A percentile compares a stretch with the other conserved stretches of the same genome.
phyloP scores from a whole-genome alignment of 2,329 filamentous ascomycete genomes.

The Fusarium virguliforme region DNA sequence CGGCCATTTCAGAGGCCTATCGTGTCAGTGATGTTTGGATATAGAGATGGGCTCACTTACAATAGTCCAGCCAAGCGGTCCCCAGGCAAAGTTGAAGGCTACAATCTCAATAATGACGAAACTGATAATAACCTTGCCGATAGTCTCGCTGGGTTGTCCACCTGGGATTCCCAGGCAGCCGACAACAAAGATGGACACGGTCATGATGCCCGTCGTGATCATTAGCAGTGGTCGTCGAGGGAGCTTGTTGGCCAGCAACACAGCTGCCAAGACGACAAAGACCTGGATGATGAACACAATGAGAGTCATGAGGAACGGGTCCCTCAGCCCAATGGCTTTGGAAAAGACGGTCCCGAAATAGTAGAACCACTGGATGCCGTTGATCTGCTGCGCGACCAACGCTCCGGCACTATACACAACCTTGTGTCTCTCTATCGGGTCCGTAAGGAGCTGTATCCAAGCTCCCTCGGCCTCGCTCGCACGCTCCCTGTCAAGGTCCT shows the following conservation, averaged over 20 bases:
- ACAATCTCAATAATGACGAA: conserved; percentile 62
- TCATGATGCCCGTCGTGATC: conserved; percentile 58
- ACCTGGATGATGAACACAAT: conserved; percentile 63
- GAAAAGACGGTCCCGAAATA: conserved; percentile 62
- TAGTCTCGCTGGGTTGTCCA: conserved; percentile 45
- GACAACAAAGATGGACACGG: conserved; percentile 59
- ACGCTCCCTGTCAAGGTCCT: conserved; percentile 58
- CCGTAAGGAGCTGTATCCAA: conserved; percentile 60
- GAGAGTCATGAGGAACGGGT: conserved; percentile 61
- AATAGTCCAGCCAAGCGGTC: conserved; percentile 59
- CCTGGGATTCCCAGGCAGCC: conserved; percentile 60
- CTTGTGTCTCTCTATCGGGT: conserved; percentile 65
- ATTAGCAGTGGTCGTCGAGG: conserved; percentile 59
- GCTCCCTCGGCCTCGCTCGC: conserved; percentile 52
- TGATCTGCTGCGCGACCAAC: conserved; percentile 65
- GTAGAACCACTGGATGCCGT: conserved; percentile 66
- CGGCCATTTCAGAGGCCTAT: conserved; percentile 63
- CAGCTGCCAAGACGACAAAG: conserved; percentile 58
- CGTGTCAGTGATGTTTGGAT: neutral
- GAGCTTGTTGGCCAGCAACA: conserved; percentile 60
- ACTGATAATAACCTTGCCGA: conserved; percentile 59
- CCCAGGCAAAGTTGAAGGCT: conserved; percentile 64
- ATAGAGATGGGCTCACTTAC: conserved; percentile 28
- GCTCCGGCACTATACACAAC: conserved; percentile 62
- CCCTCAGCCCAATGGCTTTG: conserved; percentile 59